Evolutionary conservation across 139 green algal genomes (phyloP).

Genomic region (Gonium pectorale): DNA sequence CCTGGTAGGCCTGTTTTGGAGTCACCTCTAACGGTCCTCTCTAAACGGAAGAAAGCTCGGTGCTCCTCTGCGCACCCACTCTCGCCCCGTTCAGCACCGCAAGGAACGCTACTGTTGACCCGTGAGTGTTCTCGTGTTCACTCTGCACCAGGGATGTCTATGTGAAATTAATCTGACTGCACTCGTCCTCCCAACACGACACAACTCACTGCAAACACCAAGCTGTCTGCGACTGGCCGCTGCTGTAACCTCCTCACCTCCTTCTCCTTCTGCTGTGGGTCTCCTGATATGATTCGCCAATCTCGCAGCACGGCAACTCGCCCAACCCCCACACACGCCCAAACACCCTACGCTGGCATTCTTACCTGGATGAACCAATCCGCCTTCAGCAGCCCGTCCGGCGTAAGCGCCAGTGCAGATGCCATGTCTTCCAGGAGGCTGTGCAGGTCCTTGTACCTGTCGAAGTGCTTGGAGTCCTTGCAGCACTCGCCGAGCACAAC

Average conservation of each 20-base stretch:
- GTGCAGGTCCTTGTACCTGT: constrained; percentile 2
- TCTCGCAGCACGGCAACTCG: constrained; percentile 5
- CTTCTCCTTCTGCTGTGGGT: not conserved
- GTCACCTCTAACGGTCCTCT: too few species aligned
- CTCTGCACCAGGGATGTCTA: not conserved
- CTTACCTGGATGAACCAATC: constrained; percentile 14
- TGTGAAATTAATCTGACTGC: too few species aligned
- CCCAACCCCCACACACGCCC: not conserved
- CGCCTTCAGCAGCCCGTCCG: constrained; percentile 16
- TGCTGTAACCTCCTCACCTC: constrained; percentile 6
- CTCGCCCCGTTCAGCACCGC: too few species aligned
- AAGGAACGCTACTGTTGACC: too few species aligned
- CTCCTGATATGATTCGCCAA: constrained; percentile 10
- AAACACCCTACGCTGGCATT: constrained; percentile 2
- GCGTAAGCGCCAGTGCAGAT: constrained; percentile 9
- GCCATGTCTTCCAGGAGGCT: constrained; percentile 5
- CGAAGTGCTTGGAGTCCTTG: not conserved
- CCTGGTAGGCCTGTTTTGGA: too few species aligned
- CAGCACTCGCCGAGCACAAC: constrained; percentile 22
- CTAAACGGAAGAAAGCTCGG: too few species aligned
- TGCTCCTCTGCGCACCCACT: too few species aligned
- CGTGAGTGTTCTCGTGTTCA: too few species aligned
- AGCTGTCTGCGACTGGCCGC: too few species aligned
- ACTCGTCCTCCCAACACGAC: too few species aligned
- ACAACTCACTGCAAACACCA: too few species aligned